Evolutionary conservation across 352 stramenopile genomes (phyloP).

Genomic region (Globisporangium heterothallicum): DNA sequence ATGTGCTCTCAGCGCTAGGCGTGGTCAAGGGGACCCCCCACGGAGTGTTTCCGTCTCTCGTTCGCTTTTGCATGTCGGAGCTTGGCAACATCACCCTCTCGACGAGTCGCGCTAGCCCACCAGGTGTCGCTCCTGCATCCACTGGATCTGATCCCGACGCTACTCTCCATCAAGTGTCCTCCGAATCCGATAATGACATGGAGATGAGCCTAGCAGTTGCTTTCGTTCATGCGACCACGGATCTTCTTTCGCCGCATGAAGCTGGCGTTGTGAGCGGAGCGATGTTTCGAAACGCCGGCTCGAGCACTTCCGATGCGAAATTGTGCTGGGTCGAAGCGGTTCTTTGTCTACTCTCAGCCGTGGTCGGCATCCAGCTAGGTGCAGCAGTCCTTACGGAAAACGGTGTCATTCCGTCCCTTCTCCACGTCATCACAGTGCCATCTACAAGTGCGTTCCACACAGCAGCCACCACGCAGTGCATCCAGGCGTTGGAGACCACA

Average conservation of each 20-base stretch:
- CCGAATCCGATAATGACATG: conserved; percentile 70
- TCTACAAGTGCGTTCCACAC: conserved; percentile 53
- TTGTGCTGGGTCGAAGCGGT: conserved; percentile 80
- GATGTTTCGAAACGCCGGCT: conserved; percentile 44
- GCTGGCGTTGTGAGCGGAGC: conserved; percentile 45
- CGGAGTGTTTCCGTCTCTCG: conserved; percentile 75
- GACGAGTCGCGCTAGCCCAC: conserved; percentile 1
- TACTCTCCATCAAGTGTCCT: neutral
- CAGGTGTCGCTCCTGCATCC: conserved; percentile 4
- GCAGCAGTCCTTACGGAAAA: conserved; percentile 80
- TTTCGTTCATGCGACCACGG: conserved; percentile 84
- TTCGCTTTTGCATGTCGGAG: conserved; percentile 75
- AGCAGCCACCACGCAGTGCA: conserved; percentile 69
- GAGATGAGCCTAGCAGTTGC: conserved; percentile 85
- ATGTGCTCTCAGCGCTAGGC: conserved; percentile 68
- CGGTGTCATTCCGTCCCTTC: conserved; percentile 69
- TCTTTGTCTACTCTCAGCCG: conserved; percentile 58
- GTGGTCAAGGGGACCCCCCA: conserved; percentile 75
- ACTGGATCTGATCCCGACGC: neutral
- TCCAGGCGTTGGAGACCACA: conserved; percentile 78
- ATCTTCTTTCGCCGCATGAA: conserved; percentile 61
- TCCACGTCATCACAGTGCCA: conserved; percentile 70
- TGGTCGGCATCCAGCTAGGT: conserved; percentile 73
- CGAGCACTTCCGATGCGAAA: conserved; percentile 39
- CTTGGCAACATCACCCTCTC: conserved; percentile 31